A percentile compares a stretch with the other conserved stretches of the same genome.
phyloP scores from a whole-genome alignment of 1,284 basidiomycete genomes.

The Cystobasidium slooffiae region DNA sequence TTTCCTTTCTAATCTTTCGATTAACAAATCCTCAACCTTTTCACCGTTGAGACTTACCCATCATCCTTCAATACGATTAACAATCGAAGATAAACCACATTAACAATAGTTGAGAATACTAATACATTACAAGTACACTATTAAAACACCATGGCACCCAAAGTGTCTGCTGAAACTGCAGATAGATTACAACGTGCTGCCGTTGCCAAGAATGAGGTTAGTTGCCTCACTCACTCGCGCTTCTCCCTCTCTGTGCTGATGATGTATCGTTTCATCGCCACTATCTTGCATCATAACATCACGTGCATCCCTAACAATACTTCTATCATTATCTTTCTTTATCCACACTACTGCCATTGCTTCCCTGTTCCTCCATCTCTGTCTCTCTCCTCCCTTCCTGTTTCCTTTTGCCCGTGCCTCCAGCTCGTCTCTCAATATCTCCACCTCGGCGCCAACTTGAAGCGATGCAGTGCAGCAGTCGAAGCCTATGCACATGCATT shows the following conservation, averaged over 20 bases:
- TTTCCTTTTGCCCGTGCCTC: too few species aligned
- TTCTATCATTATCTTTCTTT: background rate
- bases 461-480: slow-evolving; percentile 56
- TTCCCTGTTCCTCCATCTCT: background rate
- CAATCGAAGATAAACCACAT: background rate
- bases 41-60: background rate
- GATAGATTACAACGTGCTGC: slow-evolving; percentile 3
- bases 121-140: slow-evolving; percentile 5
- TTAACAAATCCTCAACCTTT: background rate
- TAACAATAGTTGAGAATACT: background rate
- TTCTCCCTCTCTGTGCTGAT: background rate
- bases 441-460: slow-evolving; percentile 58
- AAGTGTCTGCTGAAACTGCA: background rate
- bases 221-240: slow-evolving; percentile 8
- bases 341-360: background rate
- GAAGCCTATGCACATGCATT: slow-evolving; percentile 55
- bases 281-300: background rate
- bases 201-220: slow-evolving; percentile 23
- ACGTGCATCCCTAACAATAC: background rate
- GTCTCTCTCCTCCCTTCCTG: background rate
- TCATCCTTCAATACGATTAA: background rate
- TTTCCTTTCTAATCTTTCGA: slow-evolving; percentile 15
- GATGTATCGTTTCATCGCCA: background rate
- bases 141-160: background rate
- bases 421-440: slow-evolving; percentile 59